These are phyloP conservation scores for Trichoderma aggressivum DNA, from an alignment of 2,329 filamentous ascomycete species.

Conservation along the genomic window DNA sequence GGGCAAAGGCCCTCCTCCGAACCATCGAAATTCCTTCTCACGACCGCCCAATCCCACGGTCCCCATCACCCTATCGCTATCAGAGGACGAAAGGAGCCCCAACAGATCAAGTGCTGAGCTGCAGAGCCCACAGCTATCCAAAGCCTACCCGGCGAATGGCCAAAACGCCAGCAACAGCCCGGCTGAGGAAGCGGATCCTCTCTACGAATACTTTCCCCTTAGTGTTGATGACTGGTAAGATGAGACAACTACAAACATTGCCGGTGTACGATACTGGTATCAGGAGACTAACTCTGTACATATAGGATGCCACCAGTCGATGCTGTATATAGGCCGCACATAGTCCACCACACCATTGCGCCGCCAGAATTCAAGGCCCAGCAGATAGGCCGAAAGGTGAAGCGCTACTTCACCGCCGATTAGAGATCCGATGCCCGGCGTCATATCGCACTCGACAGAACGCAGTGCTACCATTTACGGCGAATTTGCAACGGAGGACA, in stretches of 20 bases:
- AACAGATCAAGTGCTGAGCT: conserved; percentile 49
- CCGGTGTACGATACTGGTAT: not conserved
- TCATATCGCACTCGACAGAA: not conserved
- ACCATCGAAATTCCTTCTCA: conserved; percentile 24
- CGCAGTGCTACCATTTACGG: not conserved
- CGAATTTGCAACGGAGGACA: not conserved
- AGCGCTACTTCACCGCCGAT: conserved; percentile 70
- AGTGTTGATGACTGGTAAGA: conserved; percentile 79
- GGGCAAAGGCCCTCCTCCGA: conserved; percentile 22
- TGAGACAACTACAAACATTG: not conserved
- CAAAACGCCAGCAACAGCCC: conserved; percentile 54
- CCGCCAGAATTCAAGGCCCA: conserved; percentile 68
- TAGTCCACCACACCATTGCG: conserved; percentile 81
- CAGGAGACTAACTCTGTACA: not conserved
- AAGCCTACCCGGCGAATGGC: conserved; percentile 33
- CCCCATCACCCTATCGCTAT: conserved; percentile 54
- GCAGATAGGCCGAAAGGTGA: conserved; percentile 61
- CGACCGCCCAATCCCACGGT: conserved; percentile 31
- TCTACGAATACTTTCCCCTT: conserved; percentile 94
- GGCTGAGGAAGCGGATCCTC: conserved; percentile 72
- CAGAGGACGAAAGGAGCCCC: conserved; percentile 58
- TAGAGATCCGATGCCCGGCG: conserved; percentile 28
- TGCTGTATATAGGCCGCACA: conserved; percentile 85
- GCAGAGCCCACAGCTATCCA: conserved; percentile 50
- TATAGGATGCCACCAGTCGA: conserved; percentile 78